phyloP scores from a whole-genome alignment of 2,329 filamentous ascomycete genomes.

The Chalaropsis ovoidea region DNA sequence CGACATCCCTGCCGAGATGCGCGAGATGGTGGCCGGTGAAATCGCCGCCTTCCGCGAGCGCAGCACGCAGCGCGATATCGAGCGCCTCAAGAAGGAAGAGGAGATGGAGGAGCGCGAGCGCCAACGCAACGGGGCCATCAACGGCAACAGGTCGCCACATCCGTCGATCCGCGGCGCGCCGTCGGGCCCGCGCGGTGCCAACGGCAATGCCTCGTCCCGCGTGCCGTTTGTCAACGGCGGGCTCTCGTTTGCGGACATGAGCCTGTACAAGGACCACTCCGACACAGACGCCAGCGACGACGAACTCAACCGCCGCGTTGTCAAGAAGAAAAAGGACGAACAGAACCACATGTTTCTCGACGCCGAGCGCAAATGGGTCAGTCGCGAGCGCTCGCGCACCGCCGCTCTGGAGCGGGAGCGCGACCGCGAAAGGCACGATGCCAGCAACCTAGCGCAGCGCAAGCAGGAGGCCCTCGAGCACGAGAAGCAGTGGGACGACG shows the following conservation, averaged over 20 bases:
- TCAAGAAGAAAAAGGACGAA: conserved; percentile 62
- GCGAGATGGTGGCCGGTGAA: conserved; percentile 85
- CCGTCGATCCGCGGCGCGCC: conserved; percentile 57
- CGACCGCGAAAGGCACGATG: conserved; percentile 67
- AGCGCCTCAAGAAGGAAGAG: conserved; percentile 78
- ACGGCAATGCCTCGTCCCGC: conserved; percentile 39
- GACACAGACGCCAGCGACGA: conserved; percentile 80
- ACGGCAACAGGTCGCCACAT: conserved; percentile 18
- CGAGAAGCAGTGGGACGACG: conserved; percentile 74
- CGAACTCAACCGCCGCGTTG: conserved; percentile 65
- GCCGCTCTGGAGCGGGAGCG: conserved; percentile 78
- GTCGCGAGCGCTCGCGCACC: conserved; percentile 72
- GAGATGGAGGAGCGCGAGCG: conserved; percentile 83
- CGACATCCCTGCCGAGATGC: conserved; percentile 92
- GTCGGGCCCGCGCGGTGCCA: conserved; percentile 59
- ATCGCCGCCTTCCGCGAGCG: conserved; percentile 90
- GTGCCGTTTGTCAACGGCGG: conserved; percentile 65
- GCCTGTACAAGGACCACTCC: conserved; percentile 54
- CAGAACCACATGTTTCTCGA: conserved; percentile 73
- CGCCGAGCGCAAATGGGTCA: conserved; percentile 81
- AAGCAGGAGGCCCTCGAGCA: conserved; percentile 58
- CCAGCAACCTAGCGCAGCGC: conserved; percentile 52
- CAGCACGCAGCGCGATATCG: conserved; percentile 77
- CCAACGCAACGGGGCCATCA: conserved; percentile 48
- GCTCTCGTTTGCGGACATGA: conserved; percentile 39